Base-by-base conservation (phyloP, 768 basidiomycete genomes). In the Collybiopsis confluens region DNA sequence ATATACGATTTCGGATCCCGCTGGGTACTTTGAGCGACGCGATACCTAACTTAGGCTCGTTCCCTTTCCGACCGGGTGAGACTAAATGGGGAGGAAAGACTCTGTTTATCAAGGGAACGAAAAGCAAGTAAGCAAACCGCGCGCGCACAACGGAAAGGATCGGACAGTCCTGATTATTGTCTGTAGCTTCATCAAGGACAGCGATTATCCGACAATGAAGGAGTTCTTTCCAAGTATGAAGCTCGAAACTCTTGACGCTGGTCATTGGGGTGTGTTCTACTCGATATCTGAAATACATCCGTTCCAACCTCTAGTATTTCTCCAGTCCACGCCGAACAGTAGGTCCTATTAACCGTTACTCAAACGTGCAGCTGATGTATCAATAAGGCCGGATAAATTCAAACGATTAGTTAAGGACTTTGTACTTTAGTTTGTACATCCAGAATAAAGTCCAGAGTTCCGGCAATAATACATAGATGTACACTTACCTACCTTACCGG, bases 221-320 rank as follows among this genome's bases (percentile, higher is more conserved):
- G 64, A 74, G 26, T 91, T 90, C 67, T 97, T 96, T 71, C 92
- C 93, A 0, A 70, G 76, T 35, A 79, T 82, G 73, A 63, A 59
- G 9, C 61, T 95, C 8, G 79, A 83, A 62, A 75, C 68, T 23
- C 68, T 96, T 24, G 85, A 92, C 54, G 73, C 92, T 0, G 84
- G 86, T 1, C 94, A 98, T 67, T 98, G 94, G 94, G 88, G 90
- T 90, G 64, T 57, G 83, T 68, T 6, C n/a, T n/a, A n/a, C n/a
- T n/a, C n/a, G n/a, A n/a, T n/a, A n/a, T n/a, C n/a, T n/a, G n/a
- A n/a, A n/a, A n/a, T n/a, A n/a, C n/a, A n/a, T 24, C 21, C 6
- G 1, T 54, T 21, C 40, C 13, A 5, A 33, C 30, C 13, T 33
- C 13, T 33, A 33, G 5, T 33, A 6, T 5, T 16, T 23, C 40